A percentile compares a stretch with the other conserved stretches of the same genome.
These are phyloP conservation scores for Colletotrichum horii DNA, from an alignment of 2,329 filamentous ascomycete genomes.

Conservation along the genomic window DNA sequence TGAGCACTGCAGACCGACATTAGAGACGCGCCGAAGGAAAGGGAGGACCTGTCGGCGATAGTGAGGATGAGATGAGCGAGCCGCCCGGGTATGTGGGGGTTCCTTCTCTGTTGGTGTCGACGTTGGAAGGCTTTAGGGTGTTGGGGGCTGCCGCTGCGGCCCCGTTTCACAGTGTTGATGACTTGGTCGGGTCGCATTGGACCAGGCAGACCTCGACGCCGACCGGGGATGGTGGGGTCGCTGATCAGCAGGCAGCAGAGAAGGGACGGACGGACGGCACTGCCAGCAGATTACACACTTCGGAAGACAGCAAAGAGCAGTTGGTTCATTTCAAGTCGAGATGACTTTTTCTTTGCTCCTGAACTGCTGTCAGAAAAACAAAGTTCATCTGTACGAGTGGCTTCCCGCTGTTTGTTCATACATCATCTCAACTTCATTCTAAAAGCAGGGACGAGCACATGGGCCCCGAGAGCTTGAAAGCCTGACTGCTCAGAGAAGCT, in stretches of 20 bases:
- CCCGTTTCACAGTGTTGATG: no score
- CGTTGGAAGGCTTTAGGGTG: background rate
- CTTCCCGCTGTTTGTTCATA: background rate
- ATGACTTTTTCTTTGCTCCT: background rate
- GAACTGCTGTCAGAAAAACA: background rate
- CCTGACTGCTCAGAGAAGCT: background rate
- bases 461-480: background rate
- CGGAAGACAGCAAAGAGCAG: background rate
- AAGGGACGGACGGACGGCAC: background rate
- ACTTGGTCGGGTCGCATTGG: background rate
- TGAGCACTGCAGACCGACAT: background rate
- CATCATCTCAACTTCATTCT: background rate
- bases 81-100: background rate
- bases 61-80: background rate
- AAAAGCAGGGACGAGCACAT: background rate
- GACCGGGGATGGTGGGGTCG: background rate
- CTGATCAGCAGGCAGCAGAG: background rate
- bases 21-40: background rate
- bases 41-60: background rate
- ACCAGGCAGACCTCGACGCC: background rate
- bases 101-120: background rate
- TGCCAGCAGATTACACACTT: background rate
- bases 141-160: background rate
- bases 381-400: background rate
- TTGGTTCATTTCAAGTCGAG: background rate